phyloP scores from a whole-genome alignment of 768 basidiomycete genomes.

The Tulasnella sp. region DNA sequence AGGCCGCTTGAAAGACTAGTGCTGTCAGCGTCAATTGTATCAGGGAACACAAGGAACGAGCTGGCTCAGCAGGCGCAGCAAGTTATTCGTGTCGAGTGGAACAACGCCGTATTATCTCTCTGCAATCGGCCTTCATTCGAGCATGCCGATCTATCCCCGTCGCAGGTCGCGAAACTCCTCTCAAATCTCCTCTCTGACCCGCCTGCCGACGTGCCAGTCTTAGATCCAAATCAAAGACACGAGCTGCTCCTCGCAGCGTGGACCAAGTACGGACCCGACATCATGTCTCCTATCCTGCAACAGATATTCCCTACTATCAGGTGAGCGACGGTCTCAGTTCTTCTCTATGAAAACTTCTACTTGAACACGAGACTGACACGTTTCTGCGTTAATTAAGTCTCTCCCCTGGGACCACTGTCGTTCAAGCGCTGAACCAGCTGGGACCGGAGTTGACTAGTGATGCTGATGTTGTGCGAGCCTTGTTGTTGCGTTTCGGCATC shows the following conservation, averaged over 20 bases:
- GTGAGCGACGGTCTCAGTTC: conserved; percentile 32
- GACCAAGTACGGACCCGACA: conserved; percentile 70
- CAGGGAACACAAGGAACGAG: conserved; percentile 49
- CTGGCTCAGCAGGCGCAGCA: conserved; percentile 47
- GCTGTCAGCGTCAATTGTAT: conserved; percentile 62
- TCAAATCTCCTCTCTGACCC: conserved; percentile 67
- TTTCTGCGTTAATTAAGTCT: conserved; percentile 37
- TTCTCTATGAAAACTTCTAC: neutral
- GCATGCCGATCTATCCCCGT: conserved; percentile 62
- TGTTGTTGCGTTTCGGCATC: conserved; percentile 66
- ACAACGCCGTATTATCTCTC: conserved; percentile 61
- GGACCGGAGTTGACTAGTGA: conserved; percentile 74
- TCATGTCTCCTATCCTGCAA: conserved; percentile 60
- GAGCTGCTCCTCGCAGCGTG: conserved; percentile 64
- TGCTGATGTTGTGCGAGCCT: conserved; percentile 53
- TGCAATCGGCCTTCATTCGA: conserved; percentile 76
- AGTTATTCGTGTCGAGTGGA: conserved; percentile 68
- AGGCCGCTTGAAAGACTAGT: conserved; percentile 71
- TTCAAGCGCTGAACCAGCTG: conserved; percentile 65
- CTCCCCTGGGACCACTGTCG: conserved; percentile 52
- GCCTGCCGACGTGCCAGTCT: conserved; percentile 53
- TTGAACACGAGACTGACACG: conserved; percentile 14
- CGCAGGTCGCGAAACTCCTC: conserved; percentile 69
- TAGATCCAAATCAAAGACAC: conserved; percentile 65
- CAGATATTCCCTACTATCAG: conserved; percentile 65